Base-by-base conservation (phyloP, 1,284 basidiomycete genomes). In the Flammula alnicola region DNA sequence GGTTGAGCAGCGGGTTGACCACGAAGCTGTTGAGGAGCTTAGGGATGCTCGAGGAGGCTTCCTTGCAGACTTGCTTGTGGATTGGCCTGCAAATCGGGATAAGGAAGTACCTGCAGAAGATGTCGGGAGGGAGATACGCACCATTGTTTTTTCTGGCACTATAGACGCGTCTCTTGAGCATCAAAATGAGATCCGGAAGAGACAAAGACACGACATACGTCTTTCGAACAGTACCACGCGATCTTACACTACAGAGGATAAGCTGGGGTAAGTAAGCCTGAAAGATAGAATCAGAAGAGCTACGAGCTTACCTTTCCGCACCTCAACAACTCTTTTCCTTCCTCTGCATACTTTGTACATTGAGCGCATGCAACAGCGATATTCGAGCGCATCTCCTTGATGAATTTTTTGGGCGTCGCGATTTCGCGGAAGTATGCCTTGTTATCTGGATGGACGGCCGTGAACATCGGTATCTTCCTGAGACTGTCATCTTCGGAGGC, bases 71-170 rank as follows among this genome's bases (percentile, higher is more conserved):
- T 2, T 4, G 4, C 31, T 51, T 53, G 26, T 53, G 55, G 2
- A 30, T 27, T 8, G 47, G 41, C 48, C 55, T 51, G 12, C n/a
- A n/a, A 14, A 4, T 10, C 5, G 19, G 3, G 10, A 20, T 2
- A 2, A 5, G 22, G 23, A 12, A 39, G 10, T 9, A 9, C n/a
- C n/a, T n/a, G n/a, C n/a, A 4, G 5, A 6, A 31, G 36, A 22
- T 22, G 26, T 2, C 6, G n/a, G n/a, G 10, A 20, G 12, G 4
- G 12, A 17, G 22, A 31, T 11, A 31, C 40, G 22, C 29, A 52
- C 54, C 54, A 56, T n/a, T 56, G 39, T 16, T 52, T 37, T 19
- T 47, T 49, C 20, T 56, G 54, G 26, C 54, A 56, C 50, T 56
- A n/a, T n/a, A n/a, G 19, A n/a, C 12, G 11, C 11, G 0, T 9